Percentiles rank a stretch among this genome's conserved stretches.
Conservation (phyloP, 2,329 filamentous ascomycete species). For the Alternaria rosae region DNA sequence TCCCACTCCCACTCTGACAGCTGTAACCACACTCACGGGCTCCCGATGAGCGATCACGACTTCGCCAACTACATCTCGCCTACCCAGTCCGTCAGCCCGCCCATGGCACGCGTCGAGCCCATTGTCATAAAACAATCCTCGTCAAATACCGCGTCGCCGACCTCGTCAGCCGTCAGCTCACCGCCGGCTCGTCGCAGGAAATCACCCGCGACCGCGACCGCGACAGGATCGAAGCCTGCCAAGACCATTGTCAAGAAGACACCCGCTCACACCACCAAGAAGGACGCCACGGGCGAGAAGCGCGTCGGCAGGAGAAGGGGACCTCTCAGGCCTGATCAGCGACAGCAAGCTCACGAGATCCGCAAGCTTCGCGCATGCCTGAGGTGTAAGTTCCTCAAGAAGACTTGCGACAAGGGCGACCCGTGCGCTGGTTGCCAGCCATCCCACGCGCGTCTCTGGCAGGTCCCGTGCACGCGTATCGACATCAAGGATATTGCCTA, state of each 20-base stretch:
- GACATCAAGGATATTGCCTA: slow-evolving; percentile 98
- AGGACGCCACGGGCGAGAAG: slow-evolving; percentile 81
- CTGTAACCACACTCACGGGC: slow-evolving; percentile 37
- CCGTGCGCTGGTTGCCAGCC: slow-evolving; percentile 95
- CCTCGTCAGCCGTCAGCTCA: slow-evolving; percentile 60
- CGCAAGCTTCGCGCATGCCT: slow-evolving; percentile 92
- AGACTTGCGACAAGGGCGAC: slow-evolving; percentile 97
- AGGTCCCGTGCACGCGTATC: slow-evolving; percentile 96
- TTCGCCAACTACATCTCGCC: slow-evolving; percentile 52
- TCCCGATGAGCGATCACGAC: slow-evolving; percentile 37
- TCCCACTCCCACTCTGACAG: slow-evolving; percentile 33
- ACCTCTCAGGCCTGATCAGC: slow-evolving; percentile 88
- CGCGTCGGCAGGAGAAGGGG: slow-evolving; percentile 90
- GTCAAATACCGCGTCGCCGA: slow-evolving; percentile 66
- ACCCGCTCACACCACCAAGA: slow-evolving; percentile 72
- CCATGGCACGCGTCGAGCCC: slow-evolving; percentile 71
- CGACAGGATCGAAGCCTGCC: slow-evolving; percentile 77
- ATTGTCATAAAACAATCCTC: slow-evolving; percentile 72
- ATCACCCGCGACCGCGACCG: slow-evolving; percentile 70
- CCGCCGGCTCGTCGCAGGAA: slow-evolving; percentile 73
- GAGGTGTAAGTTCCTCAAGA: slow-evolving; percentile 98
- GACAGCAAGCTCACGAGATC: slow-evolving; percentile 96
- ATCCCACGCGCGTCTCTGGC: slow-evolving; percentile 93
- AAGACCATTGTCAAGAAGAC: slow-evolving; percentile 85
- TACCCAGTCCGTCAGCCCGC: slow-evolving; percentile 67